Evolutionary conservation across 495 filamentous ascomycete species (phyloP), one percentile per base, ranked within the genome.

Genomic region (Trichocladium antarcticum): DNA sequence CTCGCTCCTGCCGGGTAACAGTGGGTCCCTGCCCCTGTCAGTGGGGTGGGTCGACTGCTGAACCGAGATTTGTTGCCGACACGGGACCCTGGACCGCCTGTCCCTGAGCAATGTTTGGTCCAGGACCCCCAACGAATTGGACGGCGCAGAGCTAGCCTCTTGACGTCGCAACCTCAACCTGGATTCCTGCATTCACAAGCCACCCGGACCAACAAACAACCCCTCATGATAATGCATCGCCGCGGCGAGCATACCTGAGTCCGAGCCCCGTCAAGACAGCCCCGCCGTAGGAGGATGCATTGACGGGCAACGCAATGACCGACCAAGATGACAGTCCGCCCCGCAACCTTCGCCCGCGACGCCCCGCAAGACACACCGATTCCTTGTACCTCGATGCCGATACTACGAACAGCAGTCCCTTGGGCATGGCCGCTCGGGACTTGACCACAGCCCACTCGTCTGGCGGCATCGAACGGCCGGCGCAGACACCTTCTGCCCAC

Each of bases 251-350:
- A 38, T 21, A 16, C 14, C 15, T 42, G 41, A 42, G 12, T 37
- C 40, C 37, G 34, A 45, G 32, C 17, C 45, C 50, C 42, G 19
- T 43, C 39, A 37, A 19, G 9, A 37, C 17, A 39, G 34, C 15
- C 15, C 16, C 37, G 24, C 29, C 42, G 17, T 19, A 50, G 32
- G 51, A 42, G 31, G 28, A n/a, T n/a, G 24, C 50, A 45, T 45
- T 39, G 45, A 49, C 29, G 49, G 53, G 52, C 47, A 37, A 34
- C 47, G 57, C 47, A 22, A 64, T 62, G 59, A 50, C 41, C 20
- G 55, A 62, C 49, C 55, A 45, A 42, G 56, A 61, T 58, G 59
- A 36, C 27, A 59, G 49, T 43, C 53, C 56, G 19, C 53, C 51
- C 15, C 31, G 50, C 6, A 35, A 50, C 49, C 51, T 56, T 21